phyloP scores from a whole-genome alignment of 2,329 filamentous ascomycete species.

The Triangularia verruculosa region DNA sequence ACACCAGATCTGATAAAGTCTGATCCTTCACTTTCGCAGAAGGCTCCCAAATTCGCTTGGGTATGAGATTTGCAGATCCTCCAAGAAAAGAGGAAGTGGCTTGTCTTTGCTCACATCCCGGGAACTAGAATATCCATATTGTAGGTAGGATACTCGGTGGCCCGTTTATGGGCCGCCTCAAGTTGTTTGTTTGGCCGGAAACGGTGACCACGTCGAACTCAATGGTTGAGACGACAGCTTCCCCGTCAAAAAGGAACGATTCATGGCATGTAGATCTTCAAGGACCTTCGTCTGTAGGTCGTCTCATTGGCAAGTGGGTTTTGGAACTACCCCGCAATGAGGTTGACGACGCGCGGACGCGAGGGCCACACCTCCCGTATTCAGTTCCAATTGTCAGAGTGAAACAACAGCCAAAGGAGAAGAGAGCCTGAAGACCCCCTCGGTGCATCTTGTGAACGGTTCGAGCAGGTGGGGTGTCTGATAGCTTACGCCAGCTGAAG shows the following conservation, averaged over 20 bases:
- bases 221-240: background rate
- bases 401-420: background rate
- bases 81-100: slow-evolving; percentile 1
- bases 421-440: background rate
- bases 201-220: background rate
- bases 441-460: background rate
- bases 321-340: background rate
- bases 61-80: background rate
- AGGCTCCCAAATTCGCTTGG: background rate
- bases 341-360: background rate
- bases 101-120: background rate
- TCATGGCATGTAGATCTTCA: background rate
- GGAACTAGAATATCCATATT: no score
- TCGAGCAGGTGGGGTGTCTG: background rate
- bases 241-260: background rate
- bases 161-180: background rate
- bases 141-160: background rate
- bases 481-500: background rate
- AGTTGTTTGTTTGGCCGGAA: slow-evolving; percentile 6
- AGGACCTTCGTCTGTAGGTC: background rate
- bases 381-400: background rate
- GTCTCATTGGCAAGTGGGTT: background rate
- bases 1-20: slow-evolving; percentile 2
- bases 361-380: background rate
- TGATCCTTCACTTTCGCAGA: slow-evolving; percentile 4